phyloP scores from a whole-genome alignment of 2,329 filamentous ascomycete species.

The Leptographium wingfieldii region DNA sequence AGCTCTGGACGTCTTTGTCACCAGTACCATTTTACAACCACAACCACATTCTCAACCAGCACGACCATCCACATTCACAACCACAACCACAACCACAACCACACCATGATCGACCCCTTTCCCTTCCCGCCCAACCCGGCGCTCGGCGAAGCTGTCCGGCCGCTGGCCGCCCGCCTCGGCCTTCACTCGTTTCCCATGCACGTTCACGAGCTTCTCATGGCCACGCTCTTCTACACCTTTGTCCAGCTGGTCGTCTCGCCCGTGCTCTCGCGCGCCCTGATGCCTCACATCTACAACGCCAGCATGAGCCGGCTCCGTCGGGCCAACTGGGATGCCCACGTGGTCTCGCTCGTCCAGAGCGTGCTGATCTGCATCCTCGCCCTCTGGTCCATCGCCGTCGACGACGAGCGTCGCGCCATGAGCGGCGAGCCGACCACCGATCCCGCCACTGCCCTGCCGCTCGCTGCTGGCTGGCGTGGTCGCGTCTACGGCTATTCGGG shows the following conservation, averaged over 20 bases:
- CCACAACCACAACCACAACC: too few relatives aligned
- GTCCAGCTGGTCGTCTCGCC: constrained; percentile 58
- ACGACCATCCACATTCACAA: neutral
- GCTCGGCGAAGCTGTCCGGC: constrained; percentile 43
- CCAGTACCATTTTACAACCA: too few relatives aligned
- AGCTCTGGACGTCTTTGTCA: too few relatives aligned
- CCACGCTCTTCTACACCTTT: constrained; percentile 55
- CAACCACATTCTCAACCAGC: too few relatives aligned
- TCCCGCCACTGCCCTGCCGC: neutral
- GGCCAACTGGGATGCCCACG: constrained; percentile 76
- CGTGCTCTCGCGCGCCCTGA: constrained; percentile 46
- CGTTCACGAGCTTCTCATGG: constrained; percentile 61
- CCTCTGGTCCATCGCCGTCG: constrained; percentile 58
- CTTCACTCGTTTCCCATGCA: constrained; percentile 61
- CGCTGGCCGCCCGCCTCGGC: constrained; percentile 47
- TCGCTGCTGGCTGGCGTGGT: constrained; percentile 34
- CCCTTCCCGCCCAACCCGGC: constrained; percentile 48
- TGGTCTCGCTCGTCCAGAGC: constrained; percentile 73
- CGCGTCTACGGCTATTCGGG: constrained; percentile 70
- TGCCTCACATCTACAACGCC: constrained; percentile 53
- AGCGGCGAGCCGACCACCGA: constrained; percentile 16
- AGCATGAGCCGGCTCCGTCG: constrained; percentile 48
- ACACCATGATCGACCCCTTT: constrained; percentile 60
- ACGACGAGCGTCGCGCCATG: constrained; percentile 56
- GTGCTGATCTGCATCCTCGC: constrained; percentile 58